Base-by-base conservation (phyloP, 495 filamentous ascomycete species). In the Collariella sp. region DNA sequence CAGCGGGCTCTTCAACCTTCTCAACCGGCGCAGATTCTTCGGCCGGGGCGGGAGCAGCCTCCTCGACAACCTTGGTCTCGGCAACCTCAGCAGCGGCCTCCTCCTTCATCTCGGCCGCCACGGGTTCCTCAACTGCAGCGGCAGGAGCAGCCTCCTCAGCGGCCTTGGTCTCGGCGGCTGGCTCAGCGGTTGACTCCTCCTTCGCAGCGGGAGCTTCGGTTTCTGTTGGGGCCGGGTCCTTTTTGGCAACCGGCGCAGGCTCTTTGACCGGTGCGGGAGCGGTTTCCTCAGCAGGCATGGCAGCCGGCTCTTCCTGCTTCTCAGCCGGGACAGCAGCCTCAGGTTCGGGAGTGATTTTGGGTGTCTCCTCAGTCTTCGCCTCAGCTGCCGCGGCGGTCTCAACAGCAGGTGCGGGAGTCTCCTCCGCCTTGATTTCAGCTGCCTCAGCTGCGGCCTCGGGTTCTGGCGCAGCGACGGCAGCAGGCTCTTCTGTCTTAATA, bases 381-480 rank as follows among this genome's bases (percentile, higher is more conserved):
- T 38, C 41, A 13, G 44, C 46, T 5, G 19, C 39, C 31, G 44
- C 15, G 2, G 31, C 18, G 11, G 46, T 11, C 13, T 54, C 56
- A 24, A 31, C 20, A 29, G 50, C 45, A 23, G 56, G 44, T 7
- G 34, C 34, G 19, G 22, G 36, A 22, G 19, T 45, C 7, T 36
- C 50, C 22, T 57, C 36, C 22, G 55, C 23, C 33, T 46, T 24
- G n/a, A 36, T 15, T 10, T 35, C 53, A 9, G 39, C n/a, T 16
- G 33, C 33, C 38, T 54, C 26, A 26, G 31, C 55, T n/a, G 33
- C 20, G 16, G 53, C 23, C 23, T 46, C 44, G 16, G 47, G 35
- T 24, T 61, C 61, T 16, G 20, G 24, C 39, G 34, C 52, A 13
- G 47, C 49, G 20, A 50, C 42, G 9, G 50, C 46, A n/a, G 48